Conservation (phyloP, 1,139 yeast species). For the Candida neerlandica region DNA sequence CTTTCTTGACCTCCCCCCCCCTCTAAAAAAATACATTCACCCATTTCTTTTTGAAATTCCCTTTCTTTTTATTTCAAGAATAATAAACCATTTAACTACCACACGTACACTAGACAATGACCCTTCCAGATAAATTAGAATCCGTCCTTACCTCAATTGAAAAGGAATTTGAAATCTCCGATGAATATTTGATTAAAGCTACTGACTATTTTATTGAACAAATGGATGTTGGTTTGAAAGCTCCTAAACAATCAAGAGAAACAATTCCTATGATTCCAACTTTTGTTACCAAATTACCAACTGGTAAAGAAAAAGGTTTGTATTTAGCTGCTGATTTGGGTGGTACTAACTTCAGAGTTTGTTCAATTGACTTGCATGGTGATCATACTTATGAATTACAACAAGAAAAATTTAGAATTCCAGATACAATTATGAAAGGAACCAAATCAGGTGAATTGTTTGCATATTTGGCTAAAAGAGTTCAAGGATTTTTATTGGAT, state of each 20-base stretch:
- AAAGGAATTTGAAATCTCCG: constrained; percentile 54
- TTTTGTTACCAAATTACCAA: constrained; percentile 76
- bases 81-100: too few species aligned
- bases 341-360: constrained; percentile 87
- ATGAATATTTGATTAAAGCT: constrained; percentile 54
- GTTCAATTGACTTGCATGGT: constrained; percentile 79
- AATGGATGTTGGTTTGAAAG: constrained; percentile 60
- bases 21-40: not conserved
- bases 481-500: constrained; percentile 60
- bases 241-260: constrained; percentile 39
- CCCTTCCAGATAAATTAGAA: constrained; percentile 24
- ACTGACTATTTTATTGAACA: constrained; percentile 66
- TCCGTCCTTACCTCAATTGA: constrained; percentile 50
- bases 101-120: constrained; percentile 8
- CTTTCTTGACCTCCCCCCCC: too few species aligned
- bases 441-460: constrained; percentile 61
- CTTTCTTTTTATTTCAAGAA: too few species aligned
- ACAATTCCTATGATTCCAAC: constrained; percentile 89
- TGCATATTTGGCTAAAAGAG: constrained; percentile 69
- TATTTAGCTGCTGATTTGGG: constrained; percentile 84
- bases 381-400: constrained; percentile 73
- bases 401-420: constrained; percentile 75
- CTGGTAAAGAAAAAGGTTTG: constrained; percentile 78
- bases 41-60: too few species aligned
- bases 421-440: constrained; percentile 67